Evolutionary conservation across 805 yeast genomes (phyloP).

Genomic region (Starmerella potacharoeniae): DNA sequence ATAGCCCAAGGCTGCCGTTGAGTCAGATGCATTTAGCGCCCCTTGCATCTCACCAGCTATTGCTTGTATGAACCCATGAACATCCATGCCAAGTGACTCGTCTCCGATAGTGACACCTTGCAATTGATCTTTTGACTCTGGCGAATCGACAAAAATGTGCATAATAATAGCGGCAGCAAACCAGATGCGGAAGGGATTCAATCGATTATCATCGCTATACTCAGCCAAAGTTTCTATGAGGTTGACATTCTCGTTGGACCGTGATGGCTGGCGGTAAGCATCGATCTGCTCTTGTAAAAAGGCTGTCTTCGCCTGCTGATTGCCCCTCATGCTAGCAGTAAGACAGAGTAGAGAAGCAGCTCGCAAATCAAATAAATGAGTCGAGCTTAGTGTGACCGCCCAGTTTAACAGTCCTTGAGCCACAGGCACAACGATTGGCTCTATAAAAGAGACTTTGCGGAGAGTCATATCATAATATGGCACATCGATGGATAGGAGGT

Average conservation of each 20-base stretch:
- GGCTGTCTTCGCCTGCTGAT: slow-evolving; percentile 45
- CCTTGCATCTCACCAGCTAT: slow-evolving; percentile 63
- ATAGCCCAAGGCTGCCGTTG: slow-evolving; percentile 68
- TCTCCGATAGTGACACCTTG: slow-evolving; percentile 45
- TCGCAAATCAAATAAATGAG: slow-evolving; percentile 73
- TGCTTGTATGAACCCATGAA: slow-evolving; percentile 58
- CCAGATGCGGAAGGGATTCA: slow-evolving; percentile 84
- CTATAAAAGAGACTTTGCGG: slow-evolving; percentile 29
- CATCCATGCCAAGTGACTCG: slow-evolving; percentile 48
- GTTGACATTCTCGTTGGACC: slow-evolving; percentile 35
- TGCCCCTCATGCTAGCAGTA: slow-evolving; percentile 56
- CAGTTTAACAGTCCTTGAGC: slow-evolving; percentile 67
- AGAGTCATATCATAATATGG: slow-evolving; percentile 76
- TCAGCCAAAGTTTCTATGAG: slow-evolving; percentile 61
- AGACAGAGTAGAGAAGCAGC: slow-evolving; percentile 58
- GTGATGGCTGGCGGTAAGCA: slow-evolving; percentile 28
- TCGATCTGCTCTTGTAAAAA: slow-evolving; percentile 59
- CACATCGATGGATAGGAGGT: slow-evolving; percentile 73
- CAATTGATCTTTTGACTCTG: slow-evolving; percentile 21
- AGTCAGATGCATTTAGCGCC: slow-evolving; percentile 48
- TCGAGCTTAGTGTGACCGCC: slow-evolving; percentile 68
- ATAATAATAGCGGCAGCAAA: slow-evolving; percentile 61
- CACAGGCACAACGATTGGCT: slow-evolving; percentile 47
- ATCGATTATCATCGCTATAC: slow-evolving; percentile 55
- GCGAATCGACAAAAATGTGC: slow-evolving; percentile 41